Conservation (phyloP, 2,329 filamentous ascomycete genomes). For the Lasiodiplodia sp. region DNA sequence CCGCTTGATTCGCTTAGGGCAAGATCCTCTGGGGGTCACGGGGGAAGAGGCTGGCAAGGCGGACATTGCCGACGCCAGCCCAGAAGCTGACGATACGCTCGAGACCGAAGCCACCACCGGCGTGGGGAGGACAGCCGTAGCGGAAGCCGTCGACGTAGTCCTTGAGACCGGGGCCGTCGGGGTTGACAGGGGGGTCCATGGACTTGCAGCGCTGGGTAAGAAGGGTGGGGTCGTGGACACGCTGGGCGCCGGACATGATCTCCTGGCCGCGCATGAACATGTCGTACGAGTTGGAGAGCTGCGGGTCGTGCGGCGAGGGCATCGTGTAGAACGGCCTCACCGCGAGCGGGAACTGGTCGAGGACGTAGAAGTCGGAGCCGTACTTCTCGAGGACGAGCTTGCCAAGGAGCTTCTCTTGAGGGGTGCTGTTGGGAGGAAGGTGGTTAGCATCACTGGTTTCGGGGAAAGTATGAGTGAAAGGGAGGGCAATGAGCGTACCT, state of each 20-base stretch:
- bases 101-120: slow-evolving; percentile 69
- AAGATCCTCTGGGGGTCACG: slow-evolving; percentile 66
- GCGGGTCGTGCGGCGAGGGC: slow-evolving; percentile 60
- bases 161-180: slow-evolving; percentile 64
- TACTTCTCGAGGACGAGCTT: slow-evolving; percentile 86
- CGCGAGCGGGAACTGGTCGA: slow-evolving; percentile 93
- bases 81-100: slow-evolving; percentile 74
- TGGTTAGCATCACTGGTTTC: not conserved
- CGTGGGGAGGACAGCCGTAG: slow-evolving; percentile 70
- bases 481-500: slow-evolving; percentile 43
- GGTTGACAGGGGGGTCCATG: slow-evolving; percentile 65
- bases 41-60: slow-evolving; percentile 69
- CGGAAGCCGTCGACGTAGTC: slow-evolving; percentile 71
- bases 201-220: slow-evolving; percentile 65
- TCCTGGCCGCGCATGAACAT: slow-evolving; percentile 77
- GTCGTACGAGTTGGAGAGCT: slow-evolving; percentile 69
- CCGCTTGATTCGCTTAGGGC: slow-evolving; percentile 44
- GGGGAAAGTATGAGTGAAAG: not conserved
- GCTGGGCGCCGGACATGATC: slow-evolving; percentile 72
- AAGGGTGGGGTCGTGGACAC: slow-evolving; percentile 68
- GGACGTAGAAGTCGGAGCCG: slow-evolving; percentile 93
- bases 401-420: slow-evolving; percentile 88
- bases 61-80: slow-evolving; percentile 69
- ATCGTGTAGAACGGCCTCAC: slow-evolving; percentile 94
- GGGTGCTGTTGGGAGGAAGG: slow-evolving; percentile 58